Evolutionary conservation across 2,329 filamentous ascomycete genomes (phyloP).

Genomic region (Chlorencoelia australis): DNA sequence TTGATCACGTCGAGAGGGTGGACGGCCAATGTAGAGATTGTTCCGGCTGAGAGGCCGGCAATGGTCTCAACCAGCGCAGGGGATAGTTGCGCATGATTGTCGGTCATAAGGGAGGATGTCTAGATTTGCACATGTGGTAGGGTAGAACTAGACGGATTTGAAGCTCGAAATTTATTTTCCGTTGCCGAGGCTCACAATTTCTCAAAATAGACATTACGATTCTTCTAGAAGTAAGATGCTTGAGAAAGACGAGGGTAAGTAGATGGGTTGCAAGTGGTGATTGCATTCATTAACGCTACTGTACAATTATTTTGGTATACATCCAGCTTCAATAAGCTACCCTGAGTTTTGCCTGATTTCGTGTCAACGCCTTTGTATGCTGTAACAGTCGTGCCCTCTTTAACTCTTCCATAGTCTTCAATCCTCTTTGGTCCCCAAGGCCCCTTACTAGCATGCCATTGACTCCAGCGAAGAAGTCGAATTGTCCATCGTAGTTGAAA

Average conservation of each 20-base stretch:
- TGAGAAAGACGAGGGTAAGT: too few species aligned
- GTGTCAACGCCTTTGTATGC: constrained; percentile 24
- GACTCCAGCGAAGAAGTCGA: neutral
- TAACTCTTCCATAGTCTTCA: neutral
- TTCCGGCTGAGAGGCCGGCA: constrained; percentile 82
- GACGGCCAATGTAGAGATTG: constrained; percentile 74
- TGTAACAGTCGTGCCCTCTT: constrained; percentile 9
- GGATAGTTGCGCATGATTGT: constrained; percentile 47
- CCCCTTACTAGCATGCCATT: neutral
- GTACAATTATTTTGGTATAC: constrained; percentile 23
- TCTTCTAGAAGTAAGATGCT: too few species aligned
- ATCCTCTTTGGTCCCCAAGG: neutral
- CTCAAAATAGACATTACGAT: too few species aligned
- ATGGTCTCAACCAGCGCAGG: constrained; percentile 77
- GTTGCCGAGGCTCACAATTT: constrained; percentile 13
- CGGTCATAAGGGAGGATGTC: constrained; percentile 22
- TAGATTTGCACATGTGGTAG: too few species aligned
- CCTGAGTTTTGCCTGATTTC: constrained; percentile 8
- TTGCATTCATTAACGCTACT: constrained; percentile 17
- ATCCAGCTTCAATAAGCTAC: constrained; percentile 7
- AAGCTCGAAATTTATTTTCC: too few species aligned
- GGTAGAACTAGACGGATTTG: constrained; percentile 17
- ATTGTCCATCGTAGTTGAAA: constrained; percentile 2
- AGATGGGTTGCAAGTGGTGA: constrained; percentile 19
- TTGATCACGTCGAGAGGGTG: constrained; percentile 96